Evolutionary conservation across 2,329 filamentous ascomycete genomes (phyloP).

Genomic region (Lasiodiplodia gonubiensis): DNA sequence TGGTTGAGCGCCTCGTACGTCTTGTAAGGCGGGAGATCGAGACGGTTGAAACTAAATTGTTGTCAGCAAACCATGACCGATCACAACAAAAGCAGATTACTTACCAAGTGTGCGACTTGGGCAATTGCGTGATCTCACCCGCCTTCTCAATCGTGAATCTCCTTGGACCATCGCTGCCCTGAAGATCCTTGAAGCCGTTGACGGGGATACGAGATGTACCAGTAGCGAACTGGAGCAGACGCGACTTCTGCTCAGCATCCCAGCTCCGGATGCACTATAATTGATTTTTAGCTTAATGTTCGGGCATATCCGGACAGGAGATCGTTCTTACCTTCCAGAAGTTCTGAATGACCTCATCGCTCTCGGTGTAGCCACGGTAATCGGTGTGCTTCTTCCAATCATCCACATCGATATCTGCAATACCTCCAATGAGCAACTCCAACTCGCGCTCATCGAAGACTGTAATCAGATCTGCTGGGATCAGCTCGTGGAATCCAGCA

Average conservation of each 20-base stretch:
- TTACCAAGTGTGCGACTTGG: slow-evolving; percentile 98
- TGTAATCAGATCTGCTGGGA: slow-evolving; percentile 94
- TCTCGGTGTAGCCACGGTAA: slow-evolving; percentile 97
- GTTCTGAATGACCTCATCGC: slow-evolving; percentile 94
- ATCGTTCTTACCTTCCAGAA: slow-evolving; percentile 83
- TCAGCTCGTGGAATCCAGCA: slow-evolving; percentile 95
- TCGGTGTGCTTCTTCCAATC: slow-evolving; percentile 99
- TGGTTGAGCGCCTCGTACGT: slow-evolving; percentile 79
- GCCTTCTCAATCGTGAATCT: slow-evolving; percentile 98
- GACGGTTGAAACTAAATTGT: slow-evolving; percentile 81
- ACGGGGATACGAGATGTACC: slow-evolving; percentile 97
- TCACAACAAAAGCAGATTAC: slow-evolving; percentile 45
- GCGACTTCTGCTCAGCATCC: slow-evolving; percentile 98
- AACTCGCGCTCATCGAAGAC: slow-evolving; percentile 98
- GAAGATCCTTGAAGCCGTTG: slow-evolving; percentile 98
- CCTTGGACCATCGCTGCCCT: slow-evolving; percentile 93
- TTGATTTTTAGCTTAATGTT: background rate
- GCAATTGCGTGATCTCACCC: slow-evolving; percentile 85
- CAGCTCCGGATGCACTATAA: slow-evolving; percentile 79
- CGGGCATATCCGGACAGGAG: background rate
- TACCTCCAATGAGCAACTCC: slow-evolving; percentile 95
- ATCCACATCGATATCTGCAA: slow-evolving; percentile 99
- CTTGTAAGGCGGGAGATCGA: slow-evolving; percentile 95
- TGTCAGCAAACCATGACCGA: slow-evolving; percentile 27
- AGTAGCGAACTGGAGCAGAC: slow-evolving; percentile 94